Base-by-base conservation (phyloP, 73 alveolate genomes). In the Blepharisma stoltei region DNA sequence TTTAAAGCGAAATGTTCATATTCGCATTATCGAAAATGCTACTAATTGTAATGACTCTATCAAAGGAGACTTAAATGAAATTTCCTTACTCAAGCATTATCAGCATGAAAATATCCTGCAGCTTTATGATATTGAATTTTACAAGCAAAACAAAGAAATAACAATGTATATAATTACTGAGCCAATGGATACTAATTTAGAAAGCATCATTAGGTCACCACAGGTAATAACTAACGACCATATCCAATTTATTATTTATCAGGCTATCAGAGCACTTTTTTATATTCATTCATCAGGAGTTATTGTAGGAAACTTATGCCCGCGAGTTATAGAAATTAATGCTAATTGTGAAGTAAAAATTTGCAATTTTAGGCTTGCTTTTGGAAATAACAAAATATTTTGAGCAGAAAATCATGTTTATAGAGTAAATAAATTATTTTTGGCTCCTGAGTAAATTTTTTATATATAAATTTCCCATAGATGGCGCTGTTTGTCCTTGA, bases 51-150 rank as follows among this genome's bases (percentile, higher is more conserved):
- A 32, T 32, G 41, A 84, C 45, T 96, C 89, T 78, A 96, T 96
- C 18, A 92, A 92, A 88, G 76, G 95, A 71, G 86, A 89, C 44
- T 88, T 92, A 43, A 89, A 96, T 68, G 98, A 92, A 81, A 92
- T 92, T 52, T 87, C 88, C 44, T 83, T 92, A 37, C 87, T 78
- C 78, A 46, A 54, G 37, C 89, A 89, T 79, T 92, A 87, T 69
- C 93, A 92, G 55, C 95, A 92, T 84, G 94, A 88, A 54, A 86
- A 92, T 54, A 86, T 92, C 6, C 86, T 92, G 52, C 81, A 83
- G 66, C 60, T 92, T 0, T 14, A 81, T 14, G 95, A 92, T 54
- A 88, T 95, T 38, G 85, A 89, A 43, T 81, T 87, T 68, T 98
- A 97, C 6, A 94, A 91, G 45, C 87, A 91, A 54, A 86, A 92